These are phyloP conservation scores for Leccinum proximum DNA, from an alignment of 1,284 basidiomycete genomes.

Conservation along the genomic window DNA sequence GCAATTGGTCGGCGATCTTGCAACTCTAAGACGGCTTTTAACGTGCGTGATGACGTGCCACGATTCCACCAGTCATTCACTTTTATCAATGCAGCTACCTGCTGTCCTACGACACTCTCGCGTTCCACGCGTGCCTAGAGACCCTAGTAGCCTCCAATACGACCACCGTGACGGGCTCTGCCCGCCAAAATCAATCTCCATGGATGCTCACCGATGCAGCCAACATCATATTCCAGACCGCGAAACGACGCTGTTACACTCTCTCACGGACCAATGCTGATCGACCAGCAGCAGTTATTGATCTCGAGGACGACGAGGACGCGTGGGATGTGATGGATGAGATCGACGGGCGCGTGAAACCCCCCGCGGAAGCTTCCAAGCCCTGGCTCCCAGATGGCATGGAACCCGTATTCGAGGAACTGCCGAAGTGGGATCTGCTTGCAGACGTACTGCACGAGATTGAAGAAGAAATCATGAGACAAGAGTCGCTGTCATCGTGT, in stretches of 20 bases:
- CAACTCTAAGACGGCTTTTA: constrained; percentile 82
- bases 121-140: constrained; percentile 92
- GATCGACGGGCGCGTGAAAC: constrained; percentile 39
- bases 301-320: constrained; percentile 59
- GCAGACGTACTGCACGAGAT: constrained; percentile 89
- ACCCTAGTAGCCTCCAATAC: constrained; percentile 82
- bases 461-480: constrained; percentile 80
- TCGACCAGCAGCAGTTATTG: constrained; percentile 13
- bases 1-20: constrained; percentile 88
- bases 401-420: constrained; percentile 88
- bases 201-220: constrained; percentile 94
- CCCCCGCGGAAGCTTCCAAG: constrained; percentile 17
- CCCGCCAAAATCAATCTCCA: constrained; percentile 67
- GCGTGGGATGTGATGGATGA: constrained; percentile 66
- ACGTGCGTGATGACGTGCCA: constrained; percentile 44
- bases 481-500: constrained; percentile 42
- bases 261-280: constrained; percentile 38
- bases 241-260: constrained; percentile 77
- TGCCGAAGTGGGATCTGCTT: constrained; percentile 93
- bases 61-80: background rate
- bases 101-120: constrained; percentile 88
- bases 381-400: constrained; percentile 78
- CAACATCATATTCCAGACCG: constrained; percentile 83
- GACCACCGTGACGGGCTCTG: constrained; percentile 44
- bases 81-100: constrained; percentile 48